These are phyloP conservation scores for Musa itinerans DNA, from an alignment of 176 grass and related monocot genomes.

Conservation along the genomic window DNA sequence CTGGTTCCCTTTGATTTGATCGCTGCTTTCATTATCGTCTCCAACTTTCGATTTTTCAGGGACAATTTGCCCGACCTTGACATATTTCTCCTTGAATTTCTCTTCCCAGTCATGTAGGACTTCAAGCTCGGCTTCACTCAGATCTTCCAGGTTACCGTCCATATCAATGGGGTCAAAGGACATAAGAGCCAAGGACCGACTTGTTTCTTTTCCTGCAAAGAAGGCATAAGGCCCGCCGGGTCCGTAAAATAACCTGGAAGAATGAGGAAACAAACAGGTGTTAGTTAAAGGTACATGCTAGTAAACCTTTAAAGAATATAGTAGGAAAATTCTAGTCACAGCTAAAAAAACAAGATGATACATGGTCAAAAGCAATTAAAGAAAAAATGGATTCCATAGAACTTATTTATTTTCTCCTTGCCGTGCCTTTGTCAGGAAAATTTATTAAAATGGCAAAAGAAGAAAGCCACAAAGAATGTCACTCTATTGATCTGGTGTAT, in stretches of 20 bases:
- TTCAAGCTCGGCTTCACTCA: conserved; percentile 56
- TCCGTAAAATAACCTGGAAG: conserved; percentile 80
- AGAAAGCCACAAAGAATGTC: not conserved
- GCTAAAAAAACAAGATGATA: not conserved
- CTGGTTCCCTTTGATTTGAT: not conserved
- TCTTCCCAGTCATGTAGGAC: conserved; percentile 85
- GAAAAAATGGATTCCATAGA: too few relatives aligned
- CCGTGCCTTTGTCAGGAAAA: too few relatives aligned
- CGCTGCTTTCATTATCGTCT: not conserved
- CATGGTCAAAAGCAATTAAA: not conserved
- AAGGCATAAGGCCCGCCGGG: conserved; percentile 77
- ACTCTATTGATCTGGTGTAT: too few relatives aligned
- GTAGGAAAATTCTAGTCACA: not conserved
- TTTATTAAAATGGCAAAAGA: too few relatives aligned
- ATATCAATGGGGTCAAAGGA: conserved; percentile 82
- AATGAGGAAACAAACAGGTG: conserved; percentile 8
- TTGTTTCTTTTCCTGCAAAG: conserved; percentile 78
- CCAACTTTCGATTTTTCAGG: conserved; percentile 11
- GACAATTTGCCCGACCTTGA: conserved; percentile 55
- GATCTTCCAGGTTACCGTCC: conserved; percentile 60
- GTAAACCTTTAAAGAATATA: not conserved
- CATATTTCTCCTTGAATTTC: conserved; percentile 84
- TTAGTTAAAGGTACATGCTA: not conserved
- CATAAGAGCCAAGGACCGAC: conserved; percentile 82
- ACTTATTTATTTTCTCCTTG: too few relatives aligned